These are phyloP conservation scores for Ophiostoma quercus DNA, from an alignment of 2,329 filamentous ascomycete species.

Conservation along the genomic window DNA sequence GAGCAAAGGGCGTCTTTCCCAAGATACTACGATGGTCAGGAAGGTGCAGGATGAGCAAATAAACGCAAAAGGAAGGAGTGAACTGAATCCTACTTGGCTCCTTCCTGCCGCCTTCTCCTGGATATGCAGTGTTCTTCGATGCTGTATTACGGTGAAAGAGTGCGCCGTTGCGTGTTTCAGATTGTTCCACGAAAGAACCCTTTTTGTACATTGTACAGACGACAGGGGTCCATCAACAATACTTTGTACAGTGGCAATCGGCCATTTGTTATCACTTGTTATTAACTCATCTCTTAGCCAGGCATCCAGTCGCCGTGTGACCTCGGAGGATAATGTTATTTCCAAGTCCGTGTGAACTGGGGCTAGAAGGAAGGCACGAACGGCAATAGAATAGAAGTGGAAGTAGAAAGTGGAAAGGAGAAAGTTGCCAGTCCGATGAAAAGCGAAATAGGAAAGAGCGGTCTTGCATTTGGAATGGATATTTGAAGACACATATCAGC, in stretches of 20 bases:
- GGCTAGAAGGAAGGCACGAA: not conserved
- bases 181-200: conserved; percentile 20
- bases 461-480: not conserved
- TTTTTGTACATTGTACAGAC: not conserved
- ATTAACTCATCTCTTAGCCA: not conserved
- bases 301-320: conserved; percentile 10
- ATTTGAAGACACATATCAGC: not conserved
- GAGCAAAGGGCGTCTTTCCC: not conserved
- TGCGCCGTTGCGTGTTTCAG: conserved; percentile 21
- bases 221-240: not conserved
- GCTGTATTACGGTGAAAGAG: not conserved
- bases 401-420: no score
- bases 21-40: not conserved
- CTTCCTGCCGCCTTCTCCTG: not conserved
- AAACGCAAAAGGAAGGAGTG: not conserved
- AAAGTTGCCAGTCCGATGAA: no score
- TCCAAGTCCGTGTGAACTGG: not conserved
- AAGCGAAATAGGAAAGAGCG: not conserved
- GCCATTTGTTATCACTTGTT: not conserved
- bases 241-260: not conserved
- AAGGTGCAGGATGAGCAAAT: not conserved
- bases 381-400: not conserved
- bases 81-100: not conserved
- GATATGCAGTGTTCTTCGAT: conserved; percentile 1
- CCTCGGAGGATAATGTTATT: conserved; percentile 7